Evolutionary conservation across 352 stramenopile species (phyloP), one percentile per base, ranked within the genome.

Genomic region (Pythium phragmiticola): DNA sequence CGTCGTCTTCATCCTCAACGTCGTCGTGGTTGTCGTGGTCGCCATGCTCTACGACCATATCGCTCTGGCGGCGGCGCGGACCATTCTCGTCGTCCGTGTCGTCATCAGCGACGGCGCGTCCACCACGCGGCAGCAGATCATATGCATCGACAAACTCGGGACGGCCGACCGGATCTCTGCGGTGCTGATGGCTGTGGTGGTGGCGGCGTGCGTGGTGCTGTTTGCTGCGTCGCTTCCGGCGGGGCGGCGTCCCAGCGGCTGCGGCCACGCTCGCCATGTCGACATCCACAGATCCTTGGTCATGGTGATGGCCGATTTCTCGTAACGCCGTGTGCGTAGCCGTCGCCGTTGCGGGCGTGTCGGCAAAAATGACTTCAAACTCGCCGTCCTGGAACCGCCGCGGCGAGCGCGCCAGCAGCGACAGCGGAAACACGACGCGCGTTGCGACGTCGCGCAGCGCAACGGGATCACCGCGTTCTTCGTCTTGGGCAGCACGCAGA

Each of bases 391-490:
- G 70, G 60, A 94, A 94, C 7, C 82, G 55, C 54, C 74, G 66
- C 0, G 83, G 83, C 23, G 74, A 74, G 51, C 66, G 74, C 23
- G 73, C 73, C 36, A 94, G 57, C 34, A 94, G 73, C 63, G 85
- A 92, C 28, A 90, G 62, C 59, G 85, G 83, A 58, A 85, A 92
- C 37, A 90, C 72, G 9, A 90, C 72, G 69, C 69, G 51, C 39
- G 59, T 57, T 14, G 62, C 51, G 30, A 55, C 39, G 34, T 82
- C 65, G 41, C 66, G 68, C 55, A 80, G 52, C 19, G 76, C 73
- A 33, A 78, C 58, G 19, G 54, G 55, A 42, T 48, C 56, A 6
- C 48, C 56, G 6, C 43, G 39, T 13, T 59, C 37, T 12, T 57
- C 53, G 17, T 26, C 49, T 3, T 54, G 34, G 26, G 14, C 51